A percentile compares a stretch with the other conserved stretches of the same genome.
Evolutionary conservation across 2,329 filamentous ascomycete species (phyloP).

Genomic region (Ophiostoma angusticollis): DNA sequence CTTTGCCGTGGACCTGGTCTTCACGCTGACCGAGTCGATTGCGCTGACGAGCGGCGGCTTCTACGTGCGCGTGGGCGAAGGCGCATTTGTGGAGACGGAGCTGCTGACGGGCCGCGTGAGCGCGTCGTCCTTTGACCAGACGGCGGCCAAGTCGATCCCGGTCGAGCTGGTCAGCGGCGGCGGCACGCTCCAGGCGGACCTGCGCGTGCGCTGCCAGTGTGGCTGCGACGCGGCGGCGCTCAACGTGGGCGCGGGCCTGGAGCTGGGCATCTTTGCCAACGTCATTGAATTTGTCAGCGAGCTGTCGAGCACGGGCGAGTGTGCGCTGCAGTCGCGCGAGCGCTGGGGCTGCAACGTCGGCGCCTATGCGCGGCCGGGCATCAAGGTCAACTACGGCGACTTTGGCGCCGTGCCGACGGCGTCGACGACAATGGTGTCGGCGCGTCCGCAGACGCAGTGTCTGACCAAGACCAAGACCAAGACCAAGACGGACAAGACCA

Average conservation of each 20-base stretch:
- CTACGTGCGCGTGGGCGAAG: constrained; percentile 37
- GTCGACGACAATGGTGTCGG: constrained; percentile 26
- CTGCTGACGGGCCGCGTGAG: constrained; percentile 32
- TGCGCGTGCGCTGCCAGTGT: constrained; percentile 37
- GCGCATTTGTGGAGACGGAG: constrained; percentile 27
- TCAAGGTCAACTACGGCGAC: constrained; percentile 25
- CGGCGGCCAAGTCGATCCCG: constrained; percentile 32
- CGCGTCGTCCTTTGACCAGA: constrained; percentile 30
- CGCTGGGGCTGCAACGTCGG: constrained; percentile 28
- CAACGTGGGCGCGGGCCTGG: constrained; percentile 28
- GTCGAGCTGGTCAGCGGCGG: constrained; percentile 34
- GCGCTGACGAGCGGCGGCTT: constrained; percentile 38
- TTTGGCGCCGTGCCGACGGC: constrained; percentile 28
- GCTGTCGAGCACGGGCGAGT: constrained; percentile 24
- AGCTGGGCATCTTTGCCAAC: constrained; percentile 36
- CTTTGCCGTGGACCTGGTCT: constrained; percentile 38
- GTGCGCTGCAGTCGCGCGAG: constrained; percentile 24
- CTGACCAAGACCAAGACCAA: too few relatives aligned
- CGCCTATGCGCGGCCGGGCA: constrained; percentile 22
- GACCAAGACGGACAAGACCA: too few relatives aligned
- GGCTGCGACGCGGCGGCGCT: constrained; percentile 24
- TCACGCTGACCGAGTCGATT: constrained; percentile 33
- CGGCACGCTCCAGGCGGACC: constrained; percentile 33
- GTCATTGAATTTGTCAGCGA: constrained; percentile 39
- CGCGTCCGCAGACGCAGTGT: constrained; percentile 26